Base-by-base conservation (phyloP, 805 yeast genomes). In the Myxozyma vanderwaltii region DNA sequence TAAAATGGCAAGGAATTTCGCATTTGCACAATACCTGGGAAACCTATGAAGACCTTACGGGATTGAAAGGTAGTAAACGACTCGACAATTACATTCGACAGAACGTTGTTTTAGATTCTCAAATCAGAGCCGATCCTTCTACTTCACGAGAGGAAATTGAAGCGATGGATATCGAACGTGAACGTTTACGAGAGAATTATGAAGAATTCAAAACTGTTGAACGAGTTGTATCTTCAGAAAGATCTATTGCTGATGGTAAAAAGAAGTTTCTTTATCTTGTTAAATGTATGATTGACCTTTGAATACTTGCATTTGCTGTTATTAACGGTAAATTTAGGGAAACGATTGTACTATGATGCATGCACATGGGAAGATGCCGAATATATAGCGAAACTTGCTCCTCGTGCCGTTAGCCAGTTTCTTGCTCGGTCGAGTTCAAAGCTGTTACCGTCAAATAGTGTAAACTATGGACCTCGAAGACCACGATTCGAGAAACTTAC, bases 1-100 rank as follows among this genome's bases (percentile, higher is more conserved):
- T 94, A 67, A 94, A 94, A 75, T 94, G 99, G 99, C 79, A 82
- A 19, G 89, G 82, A 54, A 79, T 84, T 63, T 88, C 97, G 13
- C 98, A 94, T 75, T 78, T 94, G 63, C 99, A 94, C 75, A 94
- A 92, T 72, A 86, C 96, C 0, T 94, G 97, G 97, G 96, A 91
- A 71, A 72, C 82, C 1, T 91, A 86, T 74, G 75, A 73, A 12
- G 70, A 70, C 26, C 66, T 79, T n/a, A 54, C 65, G 24, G 74
- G 76, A 6, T 73, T 78, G 62, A 86, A 86, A 71, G 99, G 99
- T 44, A 78, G 82, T 66, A 89, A 96, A 72, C 86, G 86, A 66
- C 81, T 94, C 21, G 98, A 92, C 61, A 94, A 94, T 74, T 94
- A 91, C 73, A 86, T 91, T 71, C 88, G 86, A 69, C 90, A 86